phyloP scores from a whole-genome alignment of 2,329 filamentous ascomycete genomes.

The Aspergillus pseudonomiae region DNA sequence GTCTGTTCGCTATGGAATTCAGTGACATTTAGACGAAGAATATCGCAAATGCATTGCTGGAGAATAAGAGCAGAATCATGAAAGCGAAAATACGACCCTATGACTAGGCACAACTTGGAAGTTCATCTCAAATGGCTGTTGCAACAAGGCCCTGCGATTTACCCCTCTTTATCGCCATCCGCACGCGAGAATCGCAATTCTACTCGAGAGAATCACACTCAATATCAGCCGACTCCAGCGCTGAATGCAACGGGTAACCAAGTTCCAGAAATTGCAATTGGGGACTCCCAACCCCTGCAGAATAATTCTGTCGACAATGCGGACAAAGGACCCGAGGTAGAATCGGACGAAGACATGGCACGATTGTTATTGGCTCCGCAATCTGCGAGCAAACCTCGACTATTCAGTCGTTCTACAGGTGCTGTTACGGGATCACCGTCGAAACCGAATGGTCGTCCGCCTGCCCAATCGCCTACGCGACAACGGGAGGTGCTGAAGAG shows the following conservation, averaged over 20 bases:
- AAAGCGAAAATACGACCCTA: slow-evolving; percentile 38
- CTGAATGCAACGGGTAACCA: slow-evolving; percentile 11
- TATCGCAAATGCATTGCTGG: slow-evolving; percentile 10
- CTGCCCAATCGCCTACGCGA: slow-evolving; percentile 15
- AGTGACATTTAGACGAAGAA: slow-evolving; percentile 5
- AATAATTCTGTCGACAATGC: slow-evolving; percentile 20
- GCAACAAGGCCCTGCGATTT: slow-evolving; percentile 40
- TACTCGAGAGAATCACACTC: slow-evolving; percentile 7
- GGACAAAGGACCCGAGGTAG: slow-evolving; percentile 30
- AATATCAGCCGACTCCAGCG: slow-evolving; percentile 9
- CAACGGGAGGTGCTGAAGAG: slow-evolving; percentile 8
- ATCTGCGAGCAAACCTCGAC: slow-evolving; percentile 43
- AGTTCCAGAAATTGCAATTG: slow-evolving; percentile 11
- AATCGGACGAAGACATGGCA: slow-evolving; percentile 44
- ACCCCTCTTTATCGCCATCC: slow-evolving; percentile 34
- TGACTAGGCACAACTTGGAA: slow-evolving; percentile 53
- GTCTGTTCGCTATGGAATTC: slow-evolving; percentile 5
- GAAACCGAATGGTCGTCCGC: slow-evolving; percentile 20
- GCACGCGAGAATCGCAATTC: slow-evolving; percentile 27
- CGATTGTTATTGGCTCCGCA: slow-evolving; percentile 46
- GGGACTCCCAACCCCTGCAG: slow-evolving; percentile 15
- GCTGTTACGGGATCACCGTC: slow-evolving; percentile 23
- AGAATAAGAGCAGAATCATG: slow-evolving; percentile 28
- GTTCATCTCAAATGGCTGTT: slow-evolving; percentile 52
- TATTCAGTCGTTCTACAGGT: slow-evolving; percentile 38